A percentile compares a stretch with the other conserved stretches of the same genome.
These are phyloP conservation scores for Claviceps capensis DNA, from an alignment of 2,329 filamentous ascomycete species.

Conservation along the genomic window DNA sequence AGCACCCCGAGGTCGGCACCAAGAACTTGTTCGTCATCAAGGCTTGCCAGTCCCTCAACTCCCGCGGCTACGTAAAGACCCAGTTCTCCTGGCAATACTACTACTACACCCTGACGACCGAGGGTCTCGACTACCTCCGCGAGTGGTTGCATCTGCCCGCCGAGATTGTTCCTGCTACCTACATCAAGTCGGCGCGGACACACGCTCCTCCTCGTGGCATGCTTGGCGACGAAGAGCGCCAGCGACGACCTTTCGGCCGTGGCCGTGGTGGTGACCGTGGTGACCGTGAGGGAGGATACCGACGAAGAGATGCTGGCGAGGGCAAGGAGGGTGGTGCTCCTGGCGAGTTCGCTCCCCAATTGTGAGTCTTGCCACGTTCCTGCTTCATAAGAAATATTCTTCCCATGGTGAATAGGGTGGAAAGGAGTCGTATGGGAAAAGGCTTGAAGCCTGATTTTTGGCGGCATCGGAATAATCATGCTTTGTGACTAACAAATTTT, in stretches of 20 bases:
- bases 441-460: neutral
- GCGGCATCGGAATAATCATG: neutral
- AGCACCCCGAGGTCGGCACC: slow-evolving; percentile 97
- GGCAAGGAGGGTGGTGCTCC: slow-evolving; percentile 87
- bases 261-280: slow-evolving; percentile 58
- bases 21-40: slow-evolving; percentile 99
- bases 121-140: slow-evolving; percentile 99
- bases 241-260: slow-evolving; percentile 74
- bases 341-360: slow-evolving; percentile 82
- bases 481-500: neutral
- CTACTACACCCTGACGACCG: slow-evolving; percentile 99
- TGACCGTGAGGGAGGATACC: slow-evolving; percentile 81
- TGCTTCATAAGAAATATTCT: neutral
- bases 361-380: slow-evolving; percentile 39
- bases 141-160: slow-evolving; percentile 99
- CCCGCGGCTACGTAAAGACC: slow-evolving; percentile 97
- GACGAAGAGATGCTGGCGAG: slow-evolving; percentile 75
- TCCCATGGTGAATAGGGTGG: neutral
- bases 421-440: neutral
- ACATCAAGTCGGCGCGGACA: slow-evolving; percentile 99
- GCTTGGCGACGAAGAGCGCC: slow-evolving; percentile 76
- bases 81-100: slow-evolving; percentile 99
- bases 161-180: slow-evolving; percentile 97
- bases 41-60: slow-evolving; percentile 95
- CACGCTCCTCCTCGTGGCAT: slow-evolving; percentile 97